Conservation (phyloP, 2,329 filamentous ascomycete genomes). For the Botrytis galanthina region DNA sequence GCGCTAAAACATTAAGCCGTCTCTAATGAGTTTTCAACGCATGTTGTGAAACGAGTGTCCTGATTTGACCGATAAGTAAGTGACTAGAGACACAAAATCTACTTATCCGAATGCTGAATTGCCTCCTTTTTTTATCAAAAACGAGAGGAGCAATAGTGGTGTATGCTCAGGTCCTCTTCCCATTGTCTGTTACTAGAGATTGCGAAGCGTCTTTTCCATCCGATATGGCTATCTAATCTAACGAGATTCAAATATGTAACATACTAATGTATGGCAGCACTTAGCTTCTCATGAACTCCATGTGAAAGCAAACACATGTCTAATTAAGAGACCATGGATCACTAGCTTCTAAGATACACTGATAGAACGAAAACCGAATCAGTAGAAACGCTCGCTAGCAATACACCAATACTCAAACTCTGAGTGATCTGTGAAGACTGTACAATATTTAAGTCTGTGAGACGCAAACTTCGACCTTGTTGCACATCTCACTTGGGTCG, state of each 20-base stretch:
- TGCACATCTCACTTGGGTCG: conserved; percentile 5
- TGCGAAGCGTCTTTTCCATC: neutral
- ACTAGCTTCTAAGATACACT: no score
- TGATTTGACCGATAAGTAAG: neutral
- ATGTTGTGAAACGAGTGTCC: neutral
- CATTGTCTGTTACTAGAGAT: neutral
- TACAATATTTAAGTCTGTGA: neutral
- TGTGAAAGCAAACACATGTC: neutral
- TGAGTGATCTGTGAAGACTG: no score
- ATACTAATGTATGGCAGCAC: neutral
- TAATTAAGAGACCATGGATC: neutral
- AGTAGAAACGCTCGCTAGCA: neutral
- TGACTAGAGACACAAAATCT: no score
- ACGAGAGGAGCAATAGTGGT: no score
- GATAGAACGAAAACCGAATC: neutral
- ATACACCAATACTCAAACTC: neutral
- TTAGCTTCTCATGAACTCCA: neutral
- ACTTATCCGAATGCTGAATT: no score
- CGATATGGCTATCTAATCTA: neutral
- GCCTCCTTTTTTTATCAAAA: no score
- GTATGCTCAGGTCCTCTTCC: neutral
- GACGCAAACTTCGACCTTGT: neutral
- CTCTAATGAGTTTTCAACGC: neutral
- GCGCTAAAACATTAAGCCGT: neutral
- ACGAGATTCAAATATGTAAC: neutral